Conservation (phyloP, 495 filamentous ascomycete genomes). For the Aspergillus coremiiformis region DNA sequence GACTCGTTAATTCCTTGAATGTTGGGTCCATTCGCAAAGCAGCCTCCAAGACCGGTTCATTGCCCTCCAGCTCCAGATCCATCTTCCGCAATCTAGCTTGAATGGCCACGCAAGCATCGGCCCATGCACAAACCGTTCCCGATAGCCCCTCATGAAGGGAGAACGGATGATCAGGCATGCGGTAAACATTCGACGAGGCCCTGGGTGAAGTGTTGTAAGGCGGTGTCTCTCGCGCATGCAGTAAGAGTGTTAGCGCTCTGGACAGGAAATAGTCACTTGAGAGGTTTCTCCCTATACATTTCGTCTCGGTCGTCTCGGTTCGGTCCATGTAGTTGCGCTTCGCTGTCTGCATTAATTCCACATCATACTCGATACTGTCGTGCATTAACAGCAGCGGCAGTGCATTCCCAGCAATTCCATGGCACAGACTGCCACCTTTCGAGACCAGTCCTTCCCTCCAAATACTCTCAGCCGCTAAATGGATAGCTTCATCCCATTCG, state of each 20-base stretch:
- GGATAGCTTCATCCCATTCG: conserved; percentile 35
- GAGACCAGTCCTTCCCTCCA: conserved; percentile 43
- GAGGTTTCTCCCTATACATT: conserved; percentile 9
- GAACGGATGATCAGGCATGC: conserved; percentile 40
- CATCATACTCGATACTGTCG: conserved; percentile 27
- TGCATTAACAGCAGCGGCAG: conserved; percentile 35
- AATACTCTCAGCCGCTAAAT: conserved; percentile 29
- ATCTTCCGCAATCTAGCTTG: conserved; percentile 30
- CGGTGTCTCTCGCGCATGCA: conserved; percentile 34
- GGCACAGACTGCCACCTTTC: conserved; percentile 43
- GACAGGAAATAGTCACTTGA: conserved; percentile 38
- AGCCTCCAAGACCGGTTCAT: conserved; percentile 9
- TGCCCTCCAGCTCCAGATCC: conserved; percentile 13
- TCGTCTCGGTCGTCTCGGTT: conserved; percentile 1
- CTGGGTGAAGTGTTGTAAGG: conserved; percentile 25
- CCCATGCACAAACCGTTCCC: conserved; percentile 42
- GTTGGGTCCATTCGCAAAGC: conserved; percentile 7
- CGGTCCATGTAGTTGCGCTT: conserved; percentile 18
- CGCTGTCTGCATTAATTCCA: conserved; percentile 14
- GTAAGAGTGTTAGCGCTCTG: conserved; percentile 32
- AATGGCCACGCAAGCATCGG: conserved; percentile 35
- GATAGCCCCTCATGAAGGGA: conserved; percentile 39
- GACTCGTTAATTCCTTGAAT: conserved; percentile 5
- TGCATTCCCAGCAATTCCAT: conserved; percentile 41
- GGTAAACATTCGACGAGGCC: conserved; percentile 34